Evolutionary conservation across 371 early-diverging fungal genomes (phyloP).

Genomic region (Funneliformis caledonium): DNA sequence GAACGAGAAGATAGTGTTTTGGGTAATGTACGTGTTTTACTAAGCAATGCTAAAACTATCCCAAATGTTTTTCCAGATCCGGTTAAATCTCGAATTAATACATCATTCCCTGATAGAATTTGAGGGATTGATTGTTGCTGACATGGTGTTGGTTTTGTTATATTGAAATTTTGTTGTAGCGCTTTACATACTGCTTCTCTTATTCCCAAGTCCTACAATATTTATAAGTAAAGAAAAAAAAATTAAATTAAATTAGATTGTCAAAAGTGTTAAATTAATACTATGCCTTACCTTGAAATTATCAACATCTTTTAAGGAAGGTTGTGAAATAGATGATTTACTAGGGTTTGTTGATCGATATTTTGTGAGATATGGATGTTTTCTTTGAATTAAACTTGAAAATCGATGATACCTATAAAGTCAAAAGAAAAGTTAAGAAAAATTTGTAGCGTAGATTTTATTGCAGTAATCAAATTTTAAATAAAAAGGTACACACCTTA

Average conservation of each 20-base stretch:
- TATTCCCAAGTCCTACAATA: conserved; percentile 58
- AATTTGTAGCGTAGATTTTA: background rate
- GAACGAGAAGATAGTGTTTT: background rate
- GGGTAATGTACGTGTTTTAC: conserved; percentile 46
- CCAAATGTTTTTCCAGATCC: conserved; percentile 87
- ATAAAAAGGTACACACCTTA: background rate
- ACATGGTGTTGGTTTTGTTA: conserved; percentile 55
- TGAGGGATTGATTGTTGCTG: conserved; percentile 65
- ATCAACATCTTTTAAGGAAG: background rate
- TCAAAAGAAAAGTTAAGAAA: background rate
- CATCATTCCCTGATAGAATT: conserved; percentile 59
- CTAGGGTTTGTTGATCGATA: background rate
- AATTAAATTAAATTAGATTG: background rate
- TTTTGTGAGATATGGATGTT: background rate
- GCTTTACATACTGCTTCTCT: conserved; percentile 51
- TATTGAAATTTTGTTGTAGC: conserved; percentile 53
- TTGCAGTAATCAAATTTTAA: background rate
- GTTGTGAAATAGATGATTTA: background rate
- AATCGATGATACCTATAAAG: background rate
- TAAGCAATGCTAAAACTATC: conserved; percentile 59
- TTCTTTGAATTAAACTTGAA: background rate
- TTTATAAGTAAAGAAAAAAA: background rate
- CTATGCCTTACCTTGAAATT: background rate
- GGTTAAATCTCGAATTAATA: conserved; percentile 72
- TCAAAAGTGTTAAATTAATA: too few species aligned